These are phyloP conservation scores for Clavispora fructus DNA, from an alignment of 805 yeast species.

Conservation along the genomic window DNA sequence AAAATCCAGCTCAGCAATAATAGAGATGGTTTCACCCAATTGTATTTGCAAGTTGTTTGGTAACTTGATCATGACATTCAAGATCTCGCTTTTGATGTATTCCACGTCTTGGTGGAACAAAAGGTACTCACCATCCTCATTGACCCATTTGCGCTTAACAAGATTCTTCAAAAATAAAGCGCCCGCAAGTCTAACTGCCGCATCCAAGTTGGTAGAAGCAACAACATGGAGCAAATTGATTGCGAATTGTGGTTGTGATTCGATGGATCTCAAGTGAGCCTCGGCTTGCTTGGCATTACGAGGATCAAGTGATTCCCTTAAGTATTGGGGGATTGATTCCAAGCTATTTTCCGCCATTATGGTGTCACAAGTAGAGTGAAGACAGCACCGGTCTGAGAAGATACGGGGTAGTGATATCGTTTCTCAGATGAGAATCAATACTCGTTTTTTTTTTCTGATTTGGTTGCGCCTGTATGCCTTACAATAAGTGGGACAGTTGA, in stretches of 20 bases:
- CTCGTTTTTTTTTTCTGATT: not conserved
- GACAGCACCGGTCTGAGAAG: not conserved
- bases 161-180: conserved; percentile 88
- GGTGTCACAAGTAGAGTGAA: not conserved
- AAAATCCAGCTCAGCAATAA: conserved; percentile 94
- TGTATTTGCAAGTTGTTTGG: conserved; percentile 84
- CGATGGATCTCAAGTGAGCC: conserved; percentile 54
- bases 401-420: not conserved
- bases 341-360: conserved; percentile 33
- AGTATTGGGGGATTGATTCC: conserved; percentile 46
- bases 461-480: not conserved
- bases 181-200: conserved; percentile 73
- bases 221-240: conserved; percentile 71
- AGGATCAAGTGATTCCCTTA: conserved; percentile 64
- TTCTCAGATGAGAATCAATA: not conserved
- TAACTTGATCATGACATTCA: conserved; percentile 77
- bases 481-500: not conserved
- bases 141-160: conserved; percentile 80
- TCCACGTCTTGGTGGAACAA: conserved; percentile 57
- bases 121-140: conserved; percentile 78
- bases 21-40: conserved; percentile 87
- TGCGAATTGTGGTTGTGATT: conserved; percentile 68
- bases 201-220: conserved; percentile 51
- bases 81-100: conserved; percentile 68
- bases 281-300: conserved; percentile 66